Percentiles rank a stretch among this genome's conserved stretches.
These are phyloP conservation scores for Neurospora sp. DNA, from an alignment of 495 filamentous ascomycete genomes.

Conservation along the genomic window DNA sequence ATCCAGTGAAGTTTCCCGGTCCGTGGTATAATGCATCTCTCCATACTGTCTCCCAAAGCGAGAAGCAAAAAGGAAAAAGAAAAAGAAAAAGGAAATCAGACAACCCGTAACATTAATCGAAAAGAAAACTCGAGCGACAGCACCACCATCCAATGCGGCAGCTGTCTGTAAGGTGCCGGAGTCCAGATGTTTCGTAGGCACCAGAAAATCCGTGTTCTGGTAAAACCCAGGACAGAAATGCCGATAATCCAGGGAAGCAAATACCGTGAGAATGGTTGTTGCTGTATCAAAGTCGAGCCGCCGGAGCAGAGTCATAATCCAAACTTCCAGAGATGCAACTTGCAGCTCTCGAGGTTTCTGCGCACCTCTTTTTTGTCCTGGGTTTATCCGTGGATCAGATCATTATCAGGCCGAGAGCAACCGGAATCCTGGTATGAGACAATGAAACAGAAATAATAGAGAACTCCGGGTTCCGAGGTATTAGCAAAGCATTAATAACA, in stretches of 20 bases:
- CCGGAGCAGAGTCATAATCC: background rate
- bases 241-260: conserved; percentile 1
- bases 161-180: conserved; percentile 4
- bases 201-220: conserved; percentile 4
- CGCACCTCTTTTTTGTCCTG: conserved; percentile 23
- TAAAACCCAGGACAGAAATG: conserved; percentile 2
- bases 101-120: conserved; percentile 7
- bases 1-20: conserved; percentile 10
- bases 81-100: conserved; percentile 20
- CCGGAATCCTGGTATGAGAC: conserved; percentile 20
- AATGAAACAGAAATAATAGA: conserved; percentile 4
- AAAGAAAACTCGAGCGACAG: conserved; percentile 20
- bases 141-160: conserved; percentile 9
- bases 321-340: conserved; percentile 29
- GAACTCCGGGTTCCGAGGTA: conserved; percentile 14
- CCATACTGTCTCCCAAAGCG: conserved; percentile 8
- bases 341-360: conserved; percentile 30
- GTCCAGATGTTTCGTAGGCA: conserved; percentile 3
- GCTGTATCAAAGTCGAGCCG: conserved; percentile 4
- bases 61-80: conserved; percentile 16
- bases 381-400: conserved; percentile 31
- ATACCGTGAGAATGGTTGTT: background rate
- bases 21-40: conserved; percentile 18
- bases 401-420: conserved; percentile 13
- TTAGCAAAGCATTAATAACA: conserved; percentile 16